A percentile compares a stretch with the other conserved stretches of the same genome.
These are phyloP conservation scores for Phytophthora hibernalis DNA, from an alignment of 352 stramenopile species.

Conservation along the genomic window DNA sequence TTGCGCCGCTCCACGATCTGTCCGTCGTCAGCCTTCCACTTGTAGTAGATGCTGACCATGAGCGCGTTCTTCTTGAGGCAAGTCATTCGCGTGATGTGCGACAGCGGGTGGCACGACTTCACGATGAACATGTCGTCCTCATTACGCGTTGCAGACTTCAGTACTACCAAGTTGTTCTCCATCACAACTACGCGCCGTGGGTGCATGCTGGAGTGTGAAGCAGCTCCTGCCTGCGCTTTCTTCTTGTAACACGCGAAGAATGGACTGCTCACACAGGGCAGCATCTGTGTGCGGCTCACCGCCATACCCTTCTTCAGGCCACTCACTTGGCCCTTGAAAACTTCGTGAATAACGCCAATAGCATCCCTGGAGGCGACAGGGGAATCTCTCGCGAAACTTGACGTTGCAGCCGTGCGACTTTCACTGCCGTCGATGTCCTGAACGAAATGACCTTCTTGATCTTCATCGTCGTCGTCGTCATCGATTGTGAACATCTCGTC, in stretches of 20 bases:
- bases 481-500: constrained; percentile 89
- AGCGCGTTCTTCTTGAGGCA: constrained; percentile 90
- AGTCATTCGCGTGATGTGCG: constrained; percentile 84
- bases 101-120: constrained; percentile 79
- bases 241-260: constrained; percentile 92
- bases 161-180: constrained; percentile 80
- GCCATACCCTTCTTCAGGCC: constrained; percentile 72
- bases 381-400: constrained; percentile 57
- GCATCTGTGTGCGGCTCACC: constrained; percentile 74
- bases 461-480: constrained; percentile 79
- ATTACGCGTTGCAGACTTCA: constrained; percentile 70
- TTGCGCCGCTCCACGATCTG: constrained; percentile 72
- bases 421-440: constrained; percentile 27
- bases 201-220: constrained; percentile 52
- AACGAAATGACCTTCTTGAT: constrained; percentile 40
- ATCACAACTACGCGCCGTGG: constrained; percentile 68
- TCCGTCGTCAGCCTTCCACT: constrained; percentile 57
- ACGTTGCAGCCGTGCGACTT: constrained; percentile 54
- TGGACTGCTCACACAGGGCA: constrained; percentile 68
- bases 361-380: constrained; percentile 14
- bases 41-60: constrained; percentile 91
- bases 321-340: constrained; percentile 57
- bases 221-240: constrained; percentile 42
- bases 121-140: constrained; percentile 80
- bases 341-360: constrained; percentile 49